A percentile compares a stretch with the other conserved stretches of the same genome.
Conservation (phyloP, 495 filamentous ascomycete species). For the Daldinia decipiens region DNA sequence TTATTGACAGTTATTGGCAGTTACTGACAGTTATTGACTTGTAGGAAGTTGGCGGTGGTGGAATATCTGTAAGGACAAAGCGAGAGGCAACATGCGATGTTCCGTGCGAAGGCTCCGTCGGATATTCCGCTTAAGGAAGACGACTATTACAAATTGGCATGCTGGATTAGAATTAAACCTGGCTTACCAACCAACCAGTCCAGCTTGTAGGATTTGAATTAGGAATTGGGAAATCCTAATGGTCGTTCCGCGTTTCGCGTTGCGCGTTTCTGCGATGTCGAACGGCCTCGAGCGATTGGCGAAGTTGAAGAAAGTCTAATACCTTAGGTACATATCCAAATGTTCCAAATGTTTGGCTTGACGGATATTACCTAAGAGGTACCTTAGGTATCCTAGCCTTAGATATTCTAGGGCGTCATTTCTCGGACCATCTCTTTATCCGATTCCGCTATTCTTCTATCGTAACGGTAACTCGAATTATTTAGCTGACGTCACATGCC, state of each 20-base stretch:
- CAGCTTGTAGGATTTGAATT: background rate
- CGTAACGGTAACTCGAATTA: background rate
- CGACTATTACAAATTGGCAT: constrained; percentile 30
- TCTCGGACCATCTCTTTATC: constrained; percentile 18
- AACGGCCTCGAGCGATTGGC: constrained; percentile 14
- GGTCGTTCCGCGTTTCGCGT: background rate
- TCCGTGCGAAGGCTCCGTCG: background rate
- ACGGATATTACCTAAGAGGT: constrained; percentile 1
- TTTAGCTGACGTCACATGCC: constrained; percentile 17
- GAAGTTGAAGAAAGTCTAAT: constrained; percentile 4
- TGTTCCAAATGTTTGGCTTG: constrained; percentile 23
- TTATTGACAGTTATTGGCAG: background rate
- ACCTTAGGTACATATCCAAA: too few relatives aligned
- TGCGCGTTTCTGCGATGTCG: background rate
- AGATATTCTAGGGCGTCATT: background rate
- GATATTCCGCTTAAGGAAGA: constrained; percentile 28
- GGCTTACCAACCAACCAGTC: constrained; percentile 11
- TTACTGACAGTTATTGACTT: background rate
- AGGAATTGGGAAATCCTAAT: constrained; percentile 1
- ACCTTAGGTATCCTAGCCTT: too few relatives aligned
- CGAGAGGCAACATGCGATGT: constrained; percentile 12
- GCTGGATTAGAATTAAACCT: constrained; percentile 18
- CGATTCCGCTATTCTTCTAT: constrained; percentile 9
- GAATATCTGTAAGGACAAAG: constrained; percentile 10
- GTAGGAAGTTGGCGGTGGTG: background rate